A percentile compares a stretch with the other conserved stretches of the same genome.
These are phyloP conservation scores for Aspergillus hancockii DNA, from an alignment of 495 filamentous ascomycete species.

Conservation along the genomic window DNA sequence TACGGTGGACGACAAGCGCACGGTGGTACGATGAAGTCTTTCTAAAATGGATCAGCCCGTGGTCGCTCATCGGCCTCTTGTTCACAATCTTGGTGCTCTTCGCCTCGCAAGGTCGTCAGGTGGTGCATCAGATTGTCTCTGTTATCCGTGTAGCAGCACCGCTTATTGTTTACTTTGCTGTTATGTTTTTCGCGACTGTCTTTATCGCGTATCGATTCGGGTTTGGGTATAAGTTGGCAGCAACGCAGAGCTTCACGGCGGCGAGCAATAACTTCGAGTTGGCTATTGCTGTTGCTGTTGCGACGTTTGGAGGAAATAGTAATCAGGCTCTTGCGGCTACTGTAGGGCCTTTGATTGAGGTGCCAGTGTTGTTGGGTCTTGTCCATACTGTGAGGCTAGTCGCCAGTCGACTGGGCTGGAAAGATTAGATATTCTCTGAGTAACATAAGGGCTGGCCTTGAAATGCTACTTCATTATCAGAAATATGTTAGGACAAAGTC, in stretches of 20 bases:
- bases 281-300: neutral
- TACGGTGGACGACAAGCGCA: conserved; percentile 50
- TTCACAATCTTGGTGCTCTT: conserved; percentile 88
- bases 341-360: conserved; percentile 88
- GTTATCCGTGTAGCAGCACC: conserved; percentile 80
- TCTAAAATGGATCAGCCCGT: conserved; percentile 59
- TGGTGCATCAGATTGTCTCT: conserved; percentile 77
- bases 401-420: conserved; percentile 28
- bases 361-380: conserved; percentile 73
- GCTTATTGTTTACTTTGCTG: conserved; percentile 73
- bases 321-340: conserved; percentile 86
- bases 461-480: too few species aligned
- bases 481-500: too few species aligned
- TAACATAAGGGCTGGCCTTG: too few species aligned
- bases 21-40: conserved; percentile 70
- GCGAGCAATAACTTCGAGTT: conserved; percentile 88
- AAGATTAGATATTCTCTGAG: neutral
- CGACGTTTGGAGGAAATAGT: neutral
- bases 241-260: conserved; percentile 65
- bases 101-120: conserved; percentile 70
- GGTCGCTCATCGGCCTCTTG: conserved; percentile 79
- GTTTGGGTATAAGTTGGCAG: conserved; percentile 70
- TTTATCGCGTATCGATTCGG: conserved; percentile 56
- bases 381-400: conserved; percentile 75
- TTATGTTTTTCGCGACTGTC: conserved; percentile 74